Evolutionary conservation across 2,329 filamentous ascomycete species (phyloP), one percentile per base, ranked within the genome.

Genomic region (Teratosphaeria destructans): DNA sequence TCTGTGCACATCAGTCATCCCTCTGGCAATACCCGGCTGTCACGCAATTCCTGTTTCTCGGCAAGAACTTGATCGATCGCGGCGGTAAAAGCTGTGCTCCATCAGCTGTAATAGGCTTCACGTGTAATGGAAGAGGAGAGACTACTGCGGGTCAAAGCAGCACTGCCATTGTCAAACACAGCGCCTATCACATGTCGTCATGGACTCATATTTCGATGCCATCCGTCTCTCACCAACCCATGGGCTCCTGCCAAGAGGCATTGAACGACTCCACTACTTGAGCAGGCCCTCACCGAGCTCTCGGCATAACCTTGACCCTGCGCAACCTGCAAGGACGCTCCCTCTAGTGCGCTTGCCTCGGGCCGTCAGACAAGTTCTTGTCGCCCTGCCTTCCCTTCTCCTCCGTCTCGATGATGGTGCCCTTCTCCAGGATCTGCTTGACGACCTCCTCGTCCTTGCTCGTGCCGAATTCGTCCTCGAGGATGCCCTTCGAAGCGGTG

Each of bases 391-490:
- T 55, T 23, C 55, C 58, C 16, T 27, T 19, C 23, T 43, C 37
- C 73, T 79, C 74, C 47, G 73, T 72, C 69, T 84, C 81, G 75
- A 94, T 87, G 59, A 87, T 73, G 16, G 79, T 79, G 26, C 93
- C 93, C 72, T 84, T 83, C 77, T 90, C 82, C 52, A 97, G 78
- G 64, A 99, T 96, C 76, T 85, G 79, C 76, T 84, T 84, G 70
- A 97, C 87, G 61, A 88, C 86, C 0, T 93, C 88, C 7, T 96
- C 92, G 27, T 90, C 86, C 58, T 85, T 80, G 67, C 81, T 77
- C 14, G 90, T 93, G 66, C 89, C 90, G 68, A 99, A 99, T 77
- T 97, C 92, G 66, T 85, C 87, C 70, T 94, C 86, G 4, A 99
- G 81, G 54, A 80, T 80, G 52, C 79, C 76, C 65, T 95, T 89